Conservation (phyloP, 148 eudicot species). For the Polygonum aviculare region DNA sequence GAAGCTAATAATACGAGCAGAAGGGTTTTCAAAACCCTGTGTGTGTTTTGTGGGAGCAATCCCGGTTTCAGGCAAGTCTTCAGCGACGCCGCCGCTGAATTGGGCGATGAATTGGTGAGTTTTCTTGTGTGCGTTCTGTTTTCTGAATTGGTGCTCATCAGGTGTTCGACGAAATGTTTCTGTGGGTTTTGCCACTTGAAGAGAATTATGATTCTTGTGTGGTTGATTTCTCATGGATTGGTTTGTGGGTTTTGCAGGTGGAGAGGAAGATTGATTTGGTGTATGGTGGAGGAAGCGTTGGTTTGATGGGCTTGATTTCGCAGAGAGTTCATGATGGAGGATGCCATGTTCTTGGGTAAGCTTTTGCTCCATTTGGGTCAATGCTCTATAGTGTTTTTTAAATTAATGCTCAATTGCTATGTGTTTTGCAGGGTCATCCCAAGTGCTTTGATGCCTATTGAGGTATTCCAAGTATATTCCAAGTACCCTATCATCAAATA, state of each 20-base stretch:
- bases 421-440: conserved; percentile 74
- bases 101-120: conserved; percentile 76
- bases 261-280: conserved; percentile 80
- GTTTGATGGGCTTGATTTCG: conserved; percentile 87
- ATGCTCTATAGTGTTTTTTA: neutral
- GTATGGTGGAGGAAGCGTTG: conserved; percentile 96
- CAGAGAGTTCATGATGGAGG: conserved; percentile 69
- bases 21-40: conserved; percentile 59
- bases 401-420: conserved; percentile 14
- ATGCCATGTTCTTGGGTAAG: conserved; percentile 94
- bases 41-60: conserved; percentile 93
- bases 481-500: neutral
- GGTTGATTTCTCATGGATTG: neutral
- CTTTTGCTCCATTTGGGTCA: neutral
- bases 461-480: conserved; percentile 49
- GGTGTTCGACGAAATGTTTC: conserved; percentile 19
- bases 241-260: conserved; percentile 34
- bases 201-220: neutral
- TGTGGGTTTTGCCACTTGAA: neutral
- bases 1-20: conserved; percentile 25
- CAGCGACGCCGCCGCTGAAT: conserved; percentile 81
- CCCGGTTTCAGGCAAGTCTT: conserved; percentile 72
- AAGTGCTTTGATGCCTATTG: conserved; percentile 79
- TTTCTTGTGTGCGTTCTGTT: conserved; percentile 9
- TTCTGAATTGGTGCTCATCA: neutral